phyloP scores from a whole-genome alignment of 176 grass and related monocot genomes.

The Pontederia crassipes region DNA sequence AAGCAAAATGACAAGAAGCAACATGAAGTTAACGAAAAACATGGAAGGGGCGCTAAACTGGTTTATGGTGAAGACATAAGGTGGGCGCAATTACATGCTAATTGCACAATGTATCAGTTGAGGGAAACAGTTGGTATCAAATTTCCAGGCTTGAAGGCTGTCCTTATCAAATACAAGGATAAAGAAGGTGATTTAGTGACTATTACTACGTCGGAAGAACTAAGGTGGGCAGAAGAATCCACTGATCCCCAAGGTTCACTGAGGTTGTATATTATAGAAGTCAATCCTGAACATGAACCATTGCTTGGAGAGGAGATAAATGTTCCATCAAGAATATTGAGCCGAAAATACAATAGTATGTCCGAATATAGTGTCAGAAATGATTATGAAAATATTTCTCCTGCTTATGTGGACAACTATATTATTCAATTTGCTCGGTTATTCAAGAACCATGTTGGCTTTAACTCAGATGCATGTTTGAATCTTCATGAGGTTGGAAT shows the following conservation, averaged over 20 bases:
- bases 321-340: conserved; percentile 21
- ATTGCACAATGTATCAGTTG: conserved; percentile 56
- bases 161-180: conserved; percentile 90
- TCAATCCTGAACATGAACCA: conserved; percentile 51
- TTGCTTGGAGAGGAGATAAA: conserved; percentile 32
- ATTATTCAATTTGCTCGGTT: conserved; percentile 72
- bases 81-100: conserved; percentile 54
- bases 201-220: conserved; percentile 74
- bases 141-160: conserved; percentile 57
- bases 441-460: conserved; percentile 74
- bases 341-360: conserved; percentile 27
- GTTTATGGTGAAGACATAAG: conserved; percentile 92
- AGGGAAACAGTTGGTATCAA: conserved; percentile 54
- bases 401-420: conserved; percentile 45
- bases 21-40: conserved; percentile 30
- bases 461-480: conserved; percentile 65
- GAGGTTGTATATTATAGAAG: conserved; percentile 64
- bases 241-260: conserved; percentile 41
- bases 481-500: conserved; percentile 74
- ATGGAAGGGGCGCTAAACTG: conserved; percentile 48
- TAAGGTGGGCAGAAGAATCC: conserved; percentile 69
- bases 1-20: conserved; percentile 1
- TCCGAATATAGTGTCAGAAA: conserved; percentile 30
- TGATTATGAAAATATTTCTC: conserved; percentile 22
- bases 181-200: conserved; percentile 94